phyloP scores from a whole-genome alignment of 306 rosid genomes.

The Citrullus mucosospermus region DNA sequence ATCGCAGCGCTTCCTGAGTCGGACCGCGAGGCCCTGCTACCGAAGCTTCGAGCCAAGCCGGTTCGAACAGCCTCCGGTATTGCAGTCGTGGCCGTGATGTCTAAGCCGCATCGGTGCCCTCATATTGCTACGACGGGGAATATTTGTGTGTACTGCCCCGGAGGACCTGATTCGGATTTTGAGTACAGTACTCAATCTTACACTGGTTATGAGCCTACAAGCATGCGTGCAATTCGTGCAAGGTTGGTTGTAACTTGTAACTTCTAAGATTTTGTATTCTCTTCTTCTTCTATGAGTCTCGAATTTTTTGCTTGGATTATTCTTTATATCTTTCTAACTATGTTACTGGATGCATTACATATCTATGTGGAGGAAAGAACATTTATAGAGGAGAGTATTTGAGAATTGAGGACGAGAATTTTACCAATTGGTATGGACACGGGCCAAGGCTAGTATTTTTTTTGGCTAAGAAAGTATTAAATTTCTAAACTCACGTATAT shows the following conservation, averaged over 20 bases:
- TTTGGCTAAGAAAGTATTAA: neutral
- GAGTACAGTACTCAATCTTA: slow-evolving; percentile 97
- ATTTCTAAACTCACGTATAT: neutral
- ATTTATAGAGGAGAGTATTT: neutral
- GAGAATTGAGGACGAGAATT: neutral
- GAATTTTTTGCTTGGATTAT: neutral
- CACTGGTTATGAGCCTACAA: slow-evolving; percentile 96
- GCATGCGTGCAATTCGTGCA: slow-evolving; percentile 98
- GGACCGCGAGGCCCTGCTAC: slow-evolving; percentile 71
- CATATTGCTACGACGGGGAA: slow-evolving; percentile 95
- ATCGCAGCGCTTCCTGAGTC: slow-evolving; percentile 85
- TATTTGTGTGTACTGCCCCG: slow-evolving; percentile 94
- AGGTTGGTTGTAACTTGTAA: slow-evolving; percentile 31
- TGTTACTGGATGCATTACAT: neutral
- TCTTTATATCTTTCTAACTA: neutral
- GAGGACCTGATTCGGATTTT: slow-evolving; percentile 92
- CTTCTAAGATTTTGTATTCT: neutral
- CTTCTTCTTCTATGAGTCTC: neutral
- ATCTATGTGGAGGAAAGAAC: neutral
- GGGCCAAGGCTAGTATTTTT: neutral
- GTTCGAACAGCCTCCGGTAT: slow-evolving; percentile 93
- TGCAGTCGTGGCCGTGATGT: slow-evolving; percentile 95
- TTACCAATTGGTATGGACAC: neutral
- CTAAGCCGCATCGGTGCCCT: slow-evolving; percentile 94
- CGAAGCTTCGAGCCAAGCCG: slow-evolving; percentile 91